Evolutionary conservation across 768 basidiomycete genomes (phyloP), one percentile per base, ranked within the genome.

Genomic region (Inosperma sp.): DNA sequence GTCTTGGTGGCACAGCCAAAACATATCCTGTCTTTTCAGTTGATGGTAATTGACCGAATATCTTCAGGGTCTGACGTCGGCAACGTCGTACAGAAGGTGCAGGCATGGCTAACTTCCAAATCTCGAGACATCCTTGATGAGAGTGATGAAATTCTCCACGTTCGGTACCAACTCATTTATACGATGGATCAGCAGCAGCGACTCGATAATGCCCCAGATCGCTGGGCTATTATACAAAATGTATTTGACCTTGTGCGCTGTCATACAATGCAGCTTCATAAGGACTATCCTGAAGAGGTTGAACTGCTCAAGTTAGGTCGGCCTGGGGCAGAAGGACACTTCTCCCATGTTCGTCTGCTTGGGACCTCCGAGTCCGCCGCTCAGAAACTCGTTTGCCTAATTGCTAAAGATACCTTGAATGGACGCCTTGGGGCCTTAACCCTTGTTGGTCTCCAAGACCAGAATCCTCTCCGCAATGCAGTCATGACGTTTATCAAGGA

Each of bases 1-100:
- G 56, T 82, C n/a, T 58, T 80, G 10, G 63, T 82, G 0, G 51
- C 66, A 9, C 80, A 81, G 40, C 81, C 80, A 0, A 79, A 81
- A 39, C 77, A 82, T 23, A 63, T 79, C 10, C 65, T 81, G 3
- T 81, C 80, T 0, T 74, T 76, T 51, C 68, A 71, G 54, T 64
- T 81, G 14, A 71, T 75, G 68, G 68, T 66, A 3, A 61, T 79
- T 19, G 72, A 81, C 49, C 62, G 56, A 26, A 60, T 64, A 10
- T 46, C 52, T 17, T 36, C 44, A 7, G 31, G 31, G 9, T 29
- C 16, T 39, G n/a, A 14, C 35, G 39, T 48, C 1, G 53, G 59
- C 7, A 3, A 48, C 5, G 51, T 56, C 10, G 55, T 61, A 6
- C 10, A 73, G 31, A 40, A 60, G 6, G 50, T 58, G 0, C 62